Base-by-base conservation (phyloP, 2,329 filamentous ascomycete genomes). In the Cadophora sp. region DNA sequence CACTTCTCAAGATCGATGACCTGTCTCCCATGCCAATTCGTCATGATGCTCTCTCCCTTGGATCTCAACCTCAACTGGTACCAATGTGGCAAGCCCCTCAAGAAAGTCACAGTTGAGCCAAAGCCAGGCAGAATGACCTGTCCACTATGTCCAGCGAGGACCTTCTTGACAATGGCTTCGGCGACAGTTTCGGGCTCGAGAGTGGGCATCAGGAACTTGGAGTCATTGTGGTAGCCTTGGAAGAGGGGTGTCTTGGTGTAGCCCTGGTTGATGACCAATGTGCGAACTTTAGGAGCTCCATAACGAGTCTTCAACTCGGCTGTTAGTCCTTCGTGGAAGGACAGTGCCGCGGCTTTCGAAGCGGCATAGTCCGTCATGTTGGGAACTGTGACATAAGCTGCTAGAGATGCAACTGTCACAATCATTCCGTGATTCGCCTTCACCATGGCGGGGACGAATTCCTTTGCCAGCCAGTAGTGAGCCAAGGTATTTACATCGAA, bases 401-500 rank as follows among this genome's bases (percentile, higher is more conserved):
- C 89, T 60, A 87, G 82, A 1, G 86, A 89, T 16, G 91, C 87
- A 26, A 93, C 84, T 0, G 89, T 93, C 26, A 93, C 89, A 50
- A 93, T 78, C 84, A 91, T 91, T 68, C 91, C 91, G 79, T 93
- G 91, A 79, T 92, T 88, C 14, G 76, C 76, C 8, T 79, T 76
- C 62, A 90, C 79, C 84, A 94, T 91, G 71, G 80, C 77, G 0
- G 91, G 91, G 1, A 94, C 80, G 79, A 93, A 93, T 67, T 89
- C 85, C 75, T 88, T 86, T 7, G 85, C 80, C n/a, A 89, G 83
- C 82, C 85, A 89, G 81, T 87, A 92, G 79, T 91, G 90, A 2
- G 88, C 83, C 37, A 93, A 77, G 0, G 88, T 82, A 79, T 93
- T 94, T 73, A 93, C 88, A 68, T 89, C 88, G 77, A 93, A 92